Evolutionary conservation across 257 asterid genomes (phyloP), one percentile per base, ranked within the genome.

Genomic region (Solanum pennellii): DNA sequence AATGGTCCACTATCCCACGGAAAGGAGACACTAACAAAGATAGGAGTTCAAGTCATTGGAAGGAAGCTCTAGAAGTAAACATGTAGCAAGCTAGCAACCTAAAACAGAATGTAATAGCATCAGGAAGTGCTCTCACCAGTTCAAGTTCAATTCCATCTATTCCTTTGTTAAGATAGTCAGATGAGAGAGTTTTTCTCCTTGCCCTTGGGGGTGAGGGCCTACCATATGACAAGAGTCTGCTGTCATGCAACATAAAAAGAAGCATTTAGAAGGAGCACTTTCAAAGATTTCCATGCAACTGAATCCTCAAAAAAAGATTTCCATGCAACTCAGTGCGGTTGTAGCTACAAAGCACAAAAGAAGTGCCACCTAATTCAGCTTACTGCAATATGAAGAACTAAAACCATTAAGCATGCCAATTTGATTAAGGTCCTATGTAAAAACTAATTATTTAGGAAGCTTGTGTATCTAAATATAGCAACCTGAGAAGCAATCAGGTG

Each of bases 141-240:
- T 86, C 92, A 87, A 85, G 74, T 56, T 85, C 93, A 86, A 88
- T 89, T 89, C 87, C 91, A 89, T 85, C 89, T 89, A 90, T 89
- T 82, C 92, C 91, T 83, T 85, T 85, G 86, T 89, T 89, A 83
- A 90, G 90, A 87, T 89, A 90, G 84, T 88, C 89, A 87, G 91
- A 83, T 65, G 92, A 83, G 59, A 85, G 52, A 72, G 91, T 84
- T 83, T 82, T 89, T 85, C 91, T 90, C 85, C 76, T 86, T 86
- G 90, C 89, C 89, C 91, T 92, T 84, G 86, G 84, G 29, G 90
- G 93, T 74, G 95, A 87, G 92, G 93, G 84, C 52, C 82, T 89
- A 87, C 93, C 92, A 86, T 90, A 88, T 83, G 89, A 89, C 82
- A 93, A 90, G 88, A 86, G 87, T 88, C 99, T 94, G 94, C 89